Evolutionary conservation across 2,329 filamentous ascomycete species (phyloP).

Genomic region (Phaeosphaeriaceae sp.): DNA sequence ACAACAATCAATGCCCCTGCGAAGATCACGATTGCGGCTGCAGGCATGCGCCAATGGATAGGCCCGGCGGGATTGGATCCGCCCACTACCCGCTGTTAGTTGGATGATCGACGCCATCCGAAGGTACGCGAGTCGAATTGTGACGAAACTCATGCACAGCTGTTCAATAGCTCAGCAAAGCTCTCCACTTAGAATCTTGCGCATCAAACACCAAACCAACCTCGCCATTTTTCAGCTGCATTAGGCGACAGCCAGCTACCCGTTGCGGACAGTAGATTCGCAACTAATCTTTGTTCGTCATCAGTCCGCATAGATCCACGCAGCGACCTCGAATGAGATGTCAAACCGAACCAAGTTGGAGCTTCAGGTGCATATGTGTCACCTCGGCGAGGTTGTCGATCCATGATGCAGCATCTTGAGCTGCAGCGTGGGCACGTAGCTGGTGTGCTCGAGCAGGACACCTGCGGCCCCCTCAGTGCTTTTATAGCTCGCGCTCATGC

Average conservation of each 20-base stretch:
- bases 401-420: slow-evolving; percentile 16
- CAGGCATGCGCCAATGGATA: neutral
- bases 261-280: slow-evolving; percentile 2
- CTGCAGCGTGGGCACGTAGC: neutral
- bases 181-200: slow-evolving; percentile 7
- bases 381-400: slow-evolving; percentile 15
- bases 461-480: neutral
- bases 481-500: slow-evolving; percentile 1
- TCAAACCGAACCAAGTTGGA: neutral
- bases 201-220: slow-evolving; percentile 7
- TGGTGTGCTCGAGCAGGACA: neutral
- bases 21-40: neutral
- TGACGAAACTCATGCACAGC: slow-evolving; percentile 23
- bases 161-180: slow-evolving; percentile 2
- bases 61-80: neutral
- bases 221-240: slow-evolving; percentile 8
- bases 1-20: neutral
- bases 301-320: slow-evolving; percentile 8
- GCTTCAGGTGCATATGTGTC: neutral
- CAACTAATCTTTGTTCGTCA: slow-evolving; percentile 9
- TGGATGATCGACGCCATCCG: slow-evolving; percentile 23
- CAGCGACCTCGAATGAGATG: slow-evolving; percentile 8
- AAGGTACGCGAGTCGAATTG: slow-evolving; percentile 10
- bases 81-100: neutral
- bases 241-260: slow-evolving; percentile 9